phyloP scores from a whole-genome alignment of 2,329 filamentous ascomycete genomes.

The Westerdykella aurantiaca region DNA sequence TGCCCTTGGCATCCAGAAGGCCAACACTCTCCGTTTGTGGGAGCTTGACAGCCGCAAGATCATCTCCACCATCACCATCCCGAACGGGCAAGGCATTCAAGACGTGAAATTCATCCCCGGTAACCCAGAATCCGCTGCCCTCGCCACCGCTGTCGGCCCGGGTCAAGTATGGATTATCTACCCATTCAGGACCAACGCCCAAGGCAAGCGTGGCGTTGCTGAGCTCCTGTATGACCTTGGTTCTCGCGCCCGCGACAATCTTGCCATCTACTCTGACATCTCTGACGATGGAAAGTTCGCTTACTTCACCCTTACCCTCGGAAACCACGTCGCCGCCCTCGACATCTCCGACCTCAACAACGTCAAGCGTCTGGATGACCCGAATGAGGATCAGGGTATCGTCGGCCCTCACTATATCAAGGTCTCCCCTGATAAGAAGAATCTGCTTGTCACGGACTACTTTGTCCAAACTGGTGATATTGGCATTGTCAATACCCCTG shows the following conservation, averaged over 20 bases:
- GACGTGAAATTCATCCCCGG: conserved; percentile 62
- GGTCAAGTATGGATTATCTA: conserved; percentile 63
- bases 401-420: conserved; percentile 61
- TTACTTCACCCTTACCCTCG: conserved; percentile 56
- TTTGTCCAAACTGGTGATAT: conserved; percentile 60
- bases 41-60: conserved; percentile 50
- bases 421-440: conserved; percentile 59
- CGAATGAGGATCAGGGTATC: conserved; percentile 53
- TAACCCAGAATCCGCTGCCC: conserved; percentile 52
- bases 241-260: conserved; percentile 49
- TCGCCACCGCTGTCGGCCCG: conserved; percentile 55
- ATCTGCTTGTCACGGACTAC: conserved; percentile 60
- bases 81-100: conserved; percentile 55
- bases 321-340: conserved; percentile 57
- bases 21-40: conserved; percentile 57
- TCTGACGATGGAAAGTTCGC: conserved; percentile 53
- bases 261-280: conserved; percentile 58
- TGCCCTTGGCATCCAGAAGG: conserved; percentile 48
- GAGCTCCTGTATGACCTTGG: conserved; percentile 57
- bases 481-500: conserved; percentile 55
- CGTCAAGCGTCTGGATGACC: conserved; percentile 56
- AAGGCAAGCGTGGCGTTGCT: conserved; percentile 54
- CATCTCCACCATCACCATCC: conserved; percentile 56
- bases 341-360: conserved; percentile 59
- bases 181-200: conserved; percentile 51